Percentiles rank a stretch among this genome's conserved stretches.
phyloP scores from a whole-genome alignment of 768 basidiomycete species.

The Mycena indigotica region DNA sequence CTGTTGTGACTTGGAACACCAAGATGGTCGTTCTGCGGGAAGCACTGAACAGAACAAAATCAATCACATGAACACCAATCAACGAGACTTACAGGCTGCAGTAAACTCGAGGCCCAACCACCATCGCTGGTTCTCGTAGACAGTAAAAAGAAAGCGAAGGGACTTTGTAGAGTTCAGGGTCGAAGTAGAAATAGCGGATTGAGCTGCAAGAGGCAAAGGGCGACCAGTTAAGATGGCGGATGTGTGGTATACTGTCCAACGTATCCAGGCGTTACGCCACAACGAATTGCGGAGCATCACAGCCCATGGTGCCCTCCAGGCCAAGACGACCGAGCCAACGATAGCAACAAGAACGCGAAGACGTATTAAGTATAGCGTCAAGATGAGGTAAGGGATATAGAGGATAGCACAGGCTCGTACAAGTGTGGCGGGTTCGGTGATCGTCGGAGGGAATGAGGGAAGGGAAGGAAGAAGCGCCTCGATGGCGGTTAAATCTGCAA shows the following conservation, averaged over 20 bases:
- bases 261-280: slow-evolving; percentile 66
- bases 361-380: slow-evolving; percentile 60
- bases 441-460: slow-evolving; percentile 34
- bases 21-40: slow-evolving; percentile 87
- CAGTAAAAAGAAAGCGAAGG: slow-evolving; percentile 82
- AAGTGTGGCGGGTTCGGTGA: slow-evolving; percentile 35
- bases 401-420: slow-evolving; percentile 59
- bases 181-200: slow-evolving; percentile 36
- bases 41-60: no score
- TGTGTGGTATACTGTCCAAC: slow-evolving; percentile 59
- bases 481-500: slow-evolving; percentile 69
- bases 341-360: slow-evolving; percentile 63
- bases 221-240: slow-evolving; percentile 57
- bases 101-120: slow-evolving; percentile 99
- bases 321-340: slow-evolving; percentile 58
- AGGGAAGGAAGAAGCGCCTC: slow-evolving; percentile 55
- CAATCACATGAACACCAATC: no score
- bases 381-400: slow-evolving; percentile 66
- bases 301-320: slow-evolving; percentile 72
- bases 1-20: slow-evolving; percentile 63
- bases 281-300: slow-evolving; percentile 54
- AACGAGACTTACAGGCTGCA: no score
- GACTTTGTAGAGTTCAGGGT: slow-evolving; percentile 38
- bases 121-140: slow-evolving; percentile 95
- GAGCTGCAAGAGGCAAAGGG: slow-evolving; percentile 45